Evolutionary conservation across 805 yeast species (phyloP), one percentile per base, ranked within the genome.

Genomic region (Isabelozyma rhagii): DNA sequence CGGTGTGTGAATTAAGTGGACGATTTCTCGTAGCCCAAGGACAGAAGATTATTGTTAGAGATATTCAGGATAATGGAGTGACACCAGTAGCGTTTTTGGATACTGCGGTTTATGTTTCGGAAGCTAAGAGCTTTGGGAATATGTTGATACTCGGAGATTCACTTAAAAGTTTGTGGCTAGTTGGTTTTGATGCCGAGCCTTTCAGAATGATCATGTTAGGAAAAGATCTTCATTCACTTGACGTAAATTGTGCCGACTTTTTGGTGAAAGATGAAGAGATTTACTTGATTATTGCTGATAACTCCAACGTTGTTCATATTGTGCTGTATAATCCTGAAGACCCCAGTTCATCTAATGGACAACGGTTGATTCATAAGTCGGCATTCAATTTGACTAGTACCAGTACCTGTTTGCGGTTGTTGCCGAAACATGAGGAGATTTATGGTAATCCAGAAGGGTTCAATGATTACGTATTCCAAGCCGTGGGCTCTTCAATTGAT

Each of bases 151-250:
- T 91, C 14, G 96, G 96, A 15, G 99, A 94, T 66, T 73, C 89
- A 0, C 75, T 83, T 67, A 86, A 88, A 57, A 82, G 91, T 56
- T 75, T 89, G 4, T 83, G 91, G 74, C 74, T 94, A 49, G 83
- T 85, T 28, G 97, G 97, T 1, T 92, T 91, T 68, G 96, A 91
- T 64, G 93, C 96, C 2, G 97, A 93, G 59, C 99, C 99, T 0
- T 92, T 89, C 64, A 73, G 97, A 55, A 83, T 93, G 84, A 74
- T 90, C 14, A 66, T 79, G 50, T 66, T 94, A 46, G 92, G 96
- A 8, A 88, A 86, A 61, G 96, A 92, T 63, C 74, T 80, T 17
- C 76, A 80, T 25, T 67, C 77, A 15, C 71, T 87, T 42, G 87
- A 84, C 58, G 85, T 87, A 0, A 74, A 78, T 42, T 77, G 85